These are phyloP conservation scores for Leccinum ochraceum DNA, from an alignment of 768 basidiomycete genomes.

Conservation along the genomic window DNA sequence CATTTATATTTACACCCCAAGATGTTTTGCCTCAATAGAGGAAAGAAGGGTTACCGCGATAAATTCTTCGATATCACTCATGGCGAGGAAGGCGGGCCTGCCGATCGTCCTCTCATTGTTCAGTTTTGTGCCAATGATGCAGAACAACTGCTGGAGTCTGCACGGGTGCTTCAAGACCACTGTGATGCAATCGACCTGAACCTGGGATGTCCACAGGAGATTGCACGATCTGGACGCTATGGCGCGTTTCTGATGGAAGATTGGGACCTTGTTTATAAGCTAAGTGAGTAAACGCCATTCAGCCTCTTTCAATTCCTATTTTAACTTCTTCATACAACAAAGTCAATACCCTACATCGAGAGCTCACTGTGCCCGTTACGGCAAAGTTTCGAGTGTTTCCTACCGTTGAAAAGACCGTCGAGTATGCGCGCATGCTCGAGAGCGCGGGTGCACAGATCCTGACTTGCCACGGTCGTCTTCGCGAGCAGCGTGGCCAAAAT, in stretches of 20 bases:
- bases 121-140: slow-evolving; percentile 96
- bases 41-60: slow-evolving; percentile 50
- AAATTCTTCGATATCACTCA: slow-evolving; percentile 65
- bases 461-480: slow-evolving; percentile 87
- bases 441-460: slow-evolving; percentile 93
- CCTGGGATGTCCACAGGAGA: slow-evolving; percentile 93
- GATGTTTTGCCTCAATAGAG: slow-evolving; percentile 55
- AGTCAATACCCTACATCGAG: slow-evolving; percentile 86
- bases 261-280: slow-evolving; percentile 82
- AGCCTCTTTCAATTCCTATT: background rate
- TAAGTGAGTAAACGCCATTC: slow-evolving; percentile 53
- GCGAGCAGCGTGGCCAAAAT: slow-evolving; percentile 90
- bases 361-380: slow-evolving; percentile 89
- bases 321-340: background rate
- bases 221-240: slow-evolving; percentile 84
- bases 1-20: slow-evolving; percentile 22
- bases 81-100: slow-evolving; percentile 78
- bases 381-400: slow-evolving; percentile 95
- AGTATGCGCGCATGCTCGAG: slow-evolving; percentile 96
- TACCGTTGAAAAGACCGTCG: slow-evolving; percentile 82
- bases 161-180: slow-evolving; percentile 68
- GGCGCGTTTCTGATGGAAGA: slow-evolving; percentile 94
- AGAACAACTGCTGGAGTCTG: slow-evolving; percentile 73
- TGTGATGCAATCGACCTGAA: slow-evolving; percentile 97
- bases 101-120: slow-evolving; percentile 83